Base-by-base conservation (phyloP, 1,284 basidiomycete genomes). In the Leccinum angustisporum region DNA sequence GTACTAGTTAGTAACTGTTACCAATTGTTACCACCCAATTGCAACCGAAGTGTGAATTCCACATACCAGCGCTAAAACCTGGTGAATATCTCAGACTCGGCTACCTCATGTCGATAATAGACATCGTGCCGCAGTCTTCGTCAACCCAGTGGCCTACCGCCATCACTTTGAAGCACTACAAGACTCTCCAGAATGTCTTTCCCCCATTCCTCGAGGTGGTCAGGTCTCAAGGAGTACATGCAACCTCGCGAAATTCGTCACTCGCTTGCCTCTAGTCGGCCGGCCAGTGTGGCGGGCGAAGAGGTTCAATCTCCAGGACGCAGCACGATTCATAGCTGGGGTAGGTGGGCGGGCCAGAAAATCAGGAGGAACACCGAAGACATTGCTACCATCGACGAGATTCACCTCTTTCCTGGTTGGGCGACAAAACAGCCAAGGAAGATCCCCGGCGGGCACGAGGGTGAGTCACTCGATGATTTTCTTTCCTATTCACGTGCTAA, bases 311-410 rank as follows among this genome's bases (percentile, higher is more conserved):
- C 62, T 0, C 66, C 68, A 2, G 67, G 69, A 7, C 61, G 61
- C 25, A 56, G 65, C 34, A 66, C 66, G 38, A 73, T 70, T 56
- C 76, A 78, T 56, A 72, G 73, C 2, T 81, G 78, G 80, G 66
- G 77, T 40, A 77, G 79, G 58, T 85, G 83, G 81, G 80, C 81
- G 5, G 76, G 78, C n/a, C 78, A 80, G 66, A 83, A 78, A 71
- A 70, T 81, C 2, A 60, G 62, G 57, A 61, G 62, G 60, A 75
- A 61, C 62, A 64, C 62, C 50, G 56, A 66, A 36, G 71, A 66
- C 33, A 51, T 63, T 46, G 54, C 58, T 8, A 72, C 66, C 31
- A 51, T 72, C n/a, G 71, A 77, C n/a, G 68, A 77, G 31, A 65
- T 74, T n/a, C 66, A 73, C 51, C 59, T 76, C 2, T 76, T 78